phyloP scores from a whole-genome alignment of 352 stramenopile genomes.

The Globisporangium takayamanum region DNA sequence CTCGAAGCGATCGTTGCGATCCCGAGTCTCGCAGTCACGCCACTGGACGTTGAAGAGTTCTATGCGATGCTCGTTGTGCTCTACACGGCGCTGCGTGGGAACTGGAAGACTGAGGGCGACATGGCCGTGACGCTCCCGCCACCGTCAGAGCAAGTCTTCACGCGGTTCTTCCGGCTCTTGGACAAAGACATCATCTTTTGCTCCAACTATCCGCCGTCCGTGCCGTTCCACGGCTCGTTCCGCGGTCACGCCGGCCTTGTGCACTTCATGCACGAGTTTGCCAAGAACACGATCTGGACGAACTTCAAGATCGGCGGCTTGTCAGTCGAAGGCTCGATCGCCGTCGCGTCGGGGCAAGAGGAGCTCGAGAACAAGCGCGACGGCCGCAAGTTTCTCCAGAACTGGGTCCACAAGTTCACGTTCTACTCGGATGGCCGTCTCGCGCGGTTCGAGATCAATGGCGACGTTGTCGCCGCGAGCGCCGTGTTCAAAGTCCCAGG shows the following conservation, averaged over 20 bases:
- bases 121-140: slow-evolving; percentile 85
- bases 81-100: slow-evolving; percentile 72
- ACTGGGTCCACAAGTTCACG: slow-evolving; percentile 89
- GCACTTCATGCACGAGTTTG: slow-evolving; percentile 75
- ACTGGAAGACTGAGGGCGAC: slow-evolving; percentile 79
- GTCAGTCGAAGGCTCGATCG: slow-evolving; percentile 77
- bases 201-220: slow-evolving; percentile 83
- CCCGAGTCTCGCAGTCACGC: slow-evolving; percentile 67
- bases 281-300: slow-evolving; percentile 71
- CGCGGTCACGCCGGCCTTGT: slow-evolving; percentile 67
- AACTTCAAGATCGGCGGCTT: slow-evolving; percentile 85
- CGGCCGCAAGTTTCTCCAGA: slow-evolving; percentile 80
- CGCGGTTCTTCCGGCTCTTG: slow-evolving; percentile 78
- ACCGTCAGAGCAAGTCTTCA: slow-evolving; percentile 83
- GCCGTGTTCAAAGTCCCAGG: slow-evolving; percentile 84
- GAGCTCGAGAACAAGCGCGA: slow-evolving; percentile 84
- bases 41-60: slow-evolving; percentile 86
- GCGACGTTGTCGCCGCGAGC: slow-evolving; percentile 79
- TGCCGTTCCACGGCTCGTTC: slow-evolving; percentile 84
- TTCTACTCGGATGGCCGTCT: slow-evolving; percentile 82
- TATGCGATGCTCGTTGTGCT: slow-evolving; percentile 87
- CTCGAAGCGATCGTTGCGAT: slow-evolving; percentile 83
- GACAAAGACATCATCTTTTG: slow-evolving; percentile 86
- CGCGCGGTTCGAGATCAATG: slow-evolving; percentile 84
- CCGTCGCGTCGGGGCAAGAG: slow-evolving; percentile 79